Evolutionary conservation across 129 eudicot genomes (phyloP).

Genomic region (Tagetes erecta): DNA sequence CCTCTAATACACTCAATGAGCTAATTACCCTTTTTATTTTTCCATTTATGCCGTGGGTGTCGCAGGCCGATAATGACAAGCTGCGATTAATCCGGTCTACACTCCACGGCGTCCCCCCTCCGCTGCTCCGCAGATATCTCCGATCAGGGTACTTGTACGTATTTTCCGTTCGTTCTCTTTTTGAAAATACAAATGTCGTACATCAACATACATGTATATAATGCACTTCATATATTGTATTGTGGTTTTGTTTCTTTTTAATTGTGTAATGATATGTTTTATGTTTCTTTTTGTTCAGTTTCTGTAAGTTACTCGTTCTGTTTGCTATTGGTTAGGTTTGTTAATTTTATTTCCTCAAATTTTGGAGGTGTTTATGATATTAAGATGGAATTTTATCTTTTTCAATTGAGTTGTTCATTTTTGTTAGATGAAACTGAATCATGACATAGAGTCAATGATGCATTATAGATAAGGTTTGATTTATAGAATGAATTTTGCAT

Average conservation of each 20-base stretch:
- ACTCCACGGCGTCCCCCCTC: background rate
- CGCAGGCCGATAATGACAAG: too few species aligned
- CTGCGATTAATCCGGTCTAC: background rate
- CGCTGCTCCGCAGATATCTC: constrained; percentile 16
- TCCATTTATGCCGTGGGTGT: too few species aligned
- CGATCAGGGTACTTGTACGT: constrained; percentile 33
- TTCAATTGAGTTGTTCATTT: constrained; percentile 2
- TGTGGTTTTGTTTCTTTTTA: background rate
- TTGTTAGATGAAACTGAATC: background rate
- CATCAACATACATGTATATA: background rate
- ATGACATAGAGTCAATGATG: background rate
- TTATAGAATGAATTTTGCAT: constrained; percentile 1
- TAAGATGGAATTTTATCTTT: background rate
- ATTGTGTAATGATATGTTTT: background rate
- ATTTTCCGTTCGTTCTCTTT: background rate
- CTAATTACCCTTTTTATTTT: too few species aligned
- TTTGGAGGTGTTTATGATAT: background rate
- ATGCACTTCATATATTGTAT: background rate
- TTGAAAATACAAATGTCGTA: background rate
- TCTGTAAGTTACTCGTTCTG: background rate
- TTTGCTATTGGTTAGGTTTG: constrained; percentile 15
- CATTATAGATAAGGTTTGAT: background rate
- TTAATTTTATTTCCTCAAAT: background rate
- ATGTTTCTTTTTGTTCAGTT: background rate
- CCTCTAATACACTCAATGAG: too few species aligned